These are phyloP conservation scores for Amanita subjunquillea DNA, from an alignment of 768 basidiomycete genomes.

Conservation along the genomic window DNA sequence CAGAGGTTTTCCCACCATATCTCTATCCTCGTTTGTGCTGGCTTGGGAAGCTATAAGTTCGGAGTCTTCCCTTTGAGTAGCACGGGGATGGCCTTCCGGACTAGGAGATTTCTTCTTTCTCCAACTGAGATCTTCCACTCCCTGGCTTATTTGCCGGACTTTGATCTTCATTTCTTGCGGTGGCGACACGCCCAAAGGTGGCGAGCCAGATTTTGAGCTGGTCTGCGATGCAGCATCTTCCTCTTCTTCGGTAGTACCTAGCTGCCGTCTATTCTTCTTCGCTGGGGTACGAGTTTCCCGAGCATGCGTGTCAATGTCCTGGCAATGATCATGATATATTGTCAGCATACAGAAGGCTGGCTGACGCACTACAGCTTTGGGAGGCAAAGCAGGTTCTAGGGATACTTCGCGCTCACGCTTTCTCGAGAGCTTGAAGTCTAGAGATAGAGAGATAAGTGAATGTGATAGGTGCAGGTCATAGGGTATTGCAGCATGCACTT, in stretches of 20 bases:
- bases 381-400: conserved; percentile 51
- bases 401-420: conserved; percentile 78
- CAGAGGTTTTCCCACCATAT: neutral
- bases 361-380: conserved; percentile 30
- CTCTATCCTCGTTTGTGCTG: neutral
- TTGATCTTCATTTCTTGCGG: conserved; percentile 64
- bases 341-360: conserved; percentile 3
- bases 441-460: conserved; percentile 8
- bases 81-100: conserved; percentile 16
- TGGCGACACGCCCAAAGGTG: conserved; percentile 51
- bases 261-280: conserved; percentile 63
- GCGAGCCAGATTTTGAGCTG: conserved; percentile 31
- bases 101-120: conserved; percentile 31
- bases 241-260: conserved; percentile 59
- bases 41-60: neutral
- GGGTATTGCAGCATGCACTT: conserved; percentile 9
- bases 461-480: conserved; percentile 9
- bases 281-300: conserved; percentile 49
- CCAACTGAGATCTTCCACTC: conserved; percentile 73
- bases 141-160: conserved; percentile 69
- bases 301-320: conserved; percentile 30
- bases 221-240: conserved; percentile 34
- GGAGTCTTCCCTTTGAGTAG: conserved; percentile 6
- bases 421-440: conserved; percentile 43
- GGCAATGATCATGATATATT: conserved; percentile 8